Base-by-base conservation (phyloP, 257 asterid species). In the Eustoma russellianum region DNA sequence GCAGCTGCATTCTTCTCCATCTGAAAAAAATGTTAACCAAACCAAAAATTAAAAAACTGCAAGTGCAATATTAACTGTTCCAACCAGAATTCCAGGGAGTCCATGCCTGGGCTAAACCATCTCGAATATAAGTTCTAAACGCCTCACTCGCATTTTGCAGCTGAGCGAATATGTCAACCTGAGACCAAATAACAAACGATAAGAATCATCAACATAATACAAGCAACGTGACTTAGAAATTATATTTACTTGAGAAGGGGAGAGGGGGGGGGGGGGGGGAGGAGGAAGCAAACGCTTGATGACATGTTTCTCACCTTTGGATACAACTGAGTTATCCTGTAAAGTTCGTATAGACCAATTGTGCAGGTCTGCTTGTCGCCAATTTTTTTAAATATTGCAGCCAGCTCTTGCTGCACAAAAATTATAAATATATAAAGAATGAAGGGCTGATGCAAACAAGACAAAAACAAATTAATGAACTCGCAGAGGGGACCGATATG, bases 311-410 rank as follows among this genome's bases (percentile, higher is more conserved):
- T 49, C 68, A 79, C 99, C 95, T 81, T 89, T 51, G 99, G 99
- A 68, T 92, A 92, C 60, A 92, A 69, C 63, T 92, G 99, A 13
- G 99, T 92, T 56, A 92, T 88, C 71, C 95, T 88, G 67, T 92
- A 88, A 33, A 92, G 85, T 66, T 92, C 99, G 60, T 81, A 92
- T 38, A 92, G 88, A 66, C 99, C 99, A 64, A 92, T 92, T 34
- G 95, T 80, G 79, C 99, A 85, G 9, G 99, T 92, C 76, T 92
- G 96, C 82, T 88, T 92, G 79, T 92, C 99, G 60, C 95, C 99
- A 59, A 92, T 92, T 78, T 92, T 92, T 82, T 92, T 92, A 62
- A 88, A 92, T 62, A 92, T 88, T 53, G 99, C 97, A 63, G 94
- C 97, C 74, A 92, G 62, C 71, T 92, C 99, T 85, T 92, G 99